These are phyloP conservation scores for Phanerochaete sordida DNA, from an alignment of 768 basidiomycete genomes.

Conservation along the genomic window DNA sequence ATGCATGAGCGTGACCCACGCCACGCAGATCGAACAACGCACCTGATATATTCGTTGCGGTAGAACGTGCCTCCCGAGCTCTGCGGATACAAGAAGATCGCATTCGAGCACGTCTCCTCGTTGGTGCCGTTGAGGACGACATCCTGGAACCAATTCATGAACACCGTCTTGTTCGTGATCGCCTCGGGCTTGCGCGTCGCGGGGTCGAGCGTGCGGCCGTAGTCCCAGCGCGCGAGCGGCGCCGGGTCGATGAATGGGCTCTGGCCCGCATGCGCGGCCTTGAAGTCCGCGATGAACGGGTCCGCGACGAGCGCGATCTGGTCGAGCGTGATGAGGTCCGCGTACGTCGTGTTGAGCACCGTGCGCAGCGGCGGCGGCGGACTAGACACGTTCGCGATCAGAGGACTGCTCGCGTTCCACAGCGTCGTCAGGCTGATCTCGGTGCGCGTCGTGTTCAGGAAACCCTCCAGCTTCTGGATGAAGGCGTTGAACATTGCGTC, in stretches of 20 bases:
- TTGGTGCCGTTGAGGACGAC: conserved; percentile 17
- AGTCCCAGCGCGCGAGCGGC: conserved; percentile 24
- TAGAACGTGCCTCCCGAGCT: conserved; percentile 23
- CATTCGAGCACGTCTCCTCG: conserved; percentile 23
- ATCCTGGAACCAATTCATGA: conserved; percentile 28
- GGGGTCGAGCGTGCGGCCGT: conserved; percentile 17
- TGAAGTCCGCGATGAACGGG: conserved; percentile 25
- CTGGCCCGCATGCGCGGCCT: conserved; percentile 20
- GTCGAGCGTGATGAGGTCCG: conserved; percentile 24
- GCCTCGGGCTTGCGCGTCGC: conserved; percentile 18
- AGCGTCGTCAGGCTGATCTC: conserved; percentile 19
- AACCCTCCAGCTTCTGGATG: conserved; percentile 24
- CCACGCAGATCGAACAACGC: neutral
- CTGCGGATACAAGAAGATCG: conserved; percentile 28
- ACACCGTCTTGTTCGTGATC: conserved; percentile 24
- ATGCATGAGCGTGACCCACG: neutral
- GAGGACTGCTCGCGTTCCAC: conserved; percentile 21
- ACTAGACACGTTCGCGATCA: conserved; percentile 14
- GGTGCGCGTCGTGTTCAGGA: conserved; percentile 23
- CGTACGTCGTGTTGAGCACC: conserved; percentile 26
- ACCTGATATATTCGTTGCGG: conserved; percentile 23
- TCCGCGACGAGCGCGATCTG: conserved; percentile 25
- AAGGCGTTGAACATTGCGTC: conserved; percentile 24
- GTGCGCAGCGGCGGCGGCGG: conserved; percentile 17
- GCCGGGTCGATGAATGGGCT: conserved; percentile 29